phyloP scores from a whole-genome alignment of 192 early-diverging fungal species.

The Linnemannia elongata region DNA sequence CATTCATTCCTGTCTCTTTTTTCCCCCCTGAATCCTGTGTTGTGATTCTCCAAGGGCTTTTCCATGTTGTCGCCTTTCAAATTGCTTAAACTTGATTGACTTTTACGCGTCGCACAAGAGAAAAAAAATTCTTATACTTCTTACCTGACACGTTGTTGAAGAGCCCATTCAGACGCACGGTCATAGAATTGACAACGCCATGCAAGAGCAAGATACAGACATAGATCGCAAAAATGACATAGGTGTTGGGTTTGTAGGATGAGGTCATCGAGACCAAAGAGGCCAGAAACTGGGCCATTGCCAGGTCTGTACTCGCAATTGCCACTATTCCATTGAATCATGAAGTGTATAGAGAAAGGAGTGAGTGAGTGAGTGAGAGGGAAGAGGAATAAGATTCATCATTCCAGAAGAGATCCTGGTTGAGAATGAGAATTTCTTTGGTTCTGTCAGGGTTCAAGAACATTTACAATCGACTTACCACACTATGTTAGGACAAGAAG shows the following conservation, averaged over 20 bases:
- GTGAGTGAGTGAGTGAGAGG: not conserved
- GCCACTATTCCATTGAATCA: constrained; percentile 27
- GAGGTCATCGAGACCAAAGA: constrained; percentile 54
- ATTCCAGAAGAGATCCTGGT: not conserved
- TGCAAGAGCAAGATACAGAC: constrained; percentile 63
- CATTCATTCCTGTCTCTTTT: not conserved
- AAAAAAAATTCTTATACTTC: constrained; percentile 16
- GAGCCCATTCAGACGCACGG: constrained; percentile 53
- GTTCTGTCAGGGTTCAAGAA: not conserved
- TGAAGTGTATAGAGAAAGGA: not conserved
- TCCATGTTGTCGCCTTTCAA: not conserved
- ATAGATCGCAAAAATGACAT: constrained; percentile 60
- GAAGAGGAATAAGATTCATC: not conserved
- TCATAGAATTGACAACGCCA: constrained; percentile 62
- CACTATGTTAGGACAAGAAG: constrained; percentile 4
- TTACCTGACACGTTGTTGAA: constrained; percentile 64
- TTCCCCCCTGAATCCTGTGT: too few species aligned
- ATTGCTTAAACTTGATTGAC: not conserved
- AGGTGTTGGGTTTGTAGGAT: constrained; percentile 49
- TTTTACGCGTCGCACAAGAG: not conserved
- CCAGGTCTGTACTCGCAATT: constrained; percentile 60
- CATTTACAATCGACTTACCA: constrained; percentile 7
- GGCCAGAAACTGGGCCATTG: constrained; percentile 58
- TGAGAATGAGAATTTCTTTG: not conserved
- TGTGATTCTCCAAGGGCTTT: too few species aligned